Base-by-base conservation (phyloP, 495 filamentous ascomycete species). In the Rostrohypoxylon terebratum region DNA sequence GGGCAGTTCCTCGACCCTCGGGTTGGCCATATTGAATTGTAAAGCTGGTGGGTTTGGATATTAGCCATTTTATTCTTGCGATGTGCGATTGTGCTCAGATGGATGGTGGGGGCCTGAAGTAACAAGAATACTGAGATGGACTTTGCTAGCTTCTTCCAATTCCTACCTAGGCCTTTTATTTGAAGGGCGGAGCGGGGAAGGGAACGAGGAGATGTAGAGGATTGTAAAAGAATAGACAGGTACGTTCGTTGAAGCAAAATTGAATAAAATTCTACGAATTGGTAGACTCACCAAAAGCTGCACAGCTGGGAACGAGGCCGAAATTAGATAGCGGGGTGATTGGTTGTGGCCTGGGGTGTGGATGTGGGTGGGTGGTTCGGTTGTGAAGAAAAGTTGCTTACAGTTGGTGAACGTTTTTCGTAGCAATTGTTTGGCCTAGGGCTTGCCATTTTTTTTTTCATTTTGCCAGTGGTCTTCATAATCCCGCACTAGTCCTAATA, bases 1-100 rank as follows among this genome's bases (percentile, higher is more conserved):
- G 73, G 92, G 92, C 70, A 98, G 88, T 85, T 99, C 96, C 87
- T 98, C 95, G 81, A 99, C 90, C 80, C 96, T 93, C 81, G 96
- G 92, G 85, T 97, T 96, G 76, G 96, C 92, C 96, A 99, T 99
- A 82, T 77, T 91, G 83, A 82, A 70, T 45, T 45, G 62, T 58
- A 31, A 34, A 40, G 65, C 69, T 76, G 68, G 68, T 57, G 58
- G 59, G 68, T 76, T 63, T 59, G 7, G 9, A 23, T 59, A 55
- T 73, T 61, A 74, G 66, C 57, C 23, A 59, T 40, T 40, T 59
- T 59, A 60, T 69, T 73, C n/a, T 45, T 44, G 23, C 33, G 11
- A 63, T 67, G 58, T 72, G 63, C 50, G 59, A 69, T 55, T 55
- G 23, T 48, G 33, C 36, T 13, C 13, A 42, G 38, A 23, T 57